phyloP scores from a whole-genome alignment of 148 eudicot species.

The Mesembryanthemum crystallinum region DNA sequence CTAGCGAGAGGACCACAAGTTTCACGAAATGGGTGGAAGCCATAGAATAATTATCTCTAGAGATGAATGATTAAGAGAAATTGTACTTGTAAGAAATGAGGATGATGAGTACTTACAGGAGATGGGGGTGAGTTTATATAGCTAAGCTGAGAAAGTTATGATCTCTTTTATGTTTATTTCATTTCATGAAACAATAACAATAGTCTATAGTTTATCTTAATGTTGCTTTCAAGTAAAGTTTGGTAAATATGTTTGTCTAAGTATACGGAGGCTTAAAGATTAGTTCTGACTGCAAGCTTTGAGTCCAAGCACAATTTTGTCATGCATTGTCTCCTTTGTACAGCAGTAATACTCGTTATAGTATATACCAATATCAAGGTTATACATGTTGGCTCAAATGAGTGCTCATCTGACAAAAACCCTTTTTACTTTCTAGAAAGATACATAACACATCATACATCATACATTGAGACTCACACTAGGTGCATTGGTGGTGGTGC shows the following conservation, averaged over 20 bases:
- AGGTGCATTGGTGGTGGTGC: too few species aligned
- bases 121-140: conserved; percentile 24
- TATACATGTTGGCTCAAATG: too few species aligned
- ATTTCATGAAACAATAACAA: conserved; percentile 3
- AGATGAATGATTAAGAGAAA: conserved; percentile 18
- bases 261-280: conserved; percentile 58
- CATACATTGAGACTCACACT: too few species aligned
- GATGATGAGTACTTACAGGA: neutral
- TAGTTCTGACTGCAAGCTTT: conserved; percentile 54
- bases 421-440: too few species aligned
- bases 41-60: too few species aligned
- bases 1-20: conserved; percentile 25
- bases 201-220: conserved; percentile 22
- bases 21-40: conserved; percentile 21
- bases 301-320: conserved; percentile 53
- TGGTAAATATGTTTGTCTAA: conserved; percentile 18
- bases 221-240: conserved; percentile 64
- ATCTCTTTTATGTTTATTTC: neutral
- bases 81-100: neutral
- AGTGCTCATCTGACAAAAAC: too few species aligned
- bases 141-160: neutral
- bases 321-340: conserved; percentile 26
- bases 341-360: neutral
- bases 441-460: too few species aligned
- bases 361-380: neutral